phyloP scores from a whole-genome alignment of 768 basidiomycete species.

The Cystofilobasidium capitatum region DNA sequence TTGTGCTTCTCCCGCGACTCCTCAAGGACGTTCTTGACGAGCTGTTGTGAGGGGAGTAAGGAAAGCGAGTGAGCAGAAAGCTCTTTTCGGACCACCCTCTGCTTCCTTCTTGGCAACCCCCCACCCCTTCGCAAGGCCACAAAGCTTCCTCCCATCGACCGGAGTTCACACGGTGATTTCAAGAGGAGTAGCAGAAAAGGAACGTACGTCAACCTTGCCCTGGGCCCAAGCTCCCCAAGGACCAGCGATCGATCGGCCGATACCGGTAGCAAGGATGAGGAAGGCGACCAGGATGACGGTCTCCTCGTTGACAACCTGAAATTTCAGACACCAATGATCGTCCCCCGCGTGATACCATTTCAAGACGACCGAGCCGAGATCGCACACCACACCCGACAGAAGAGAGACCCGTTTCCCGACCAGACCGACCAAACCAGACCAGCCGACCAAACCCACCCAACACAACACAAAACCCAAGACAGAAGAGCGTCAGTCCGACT shows the following conservation, averaged over 20 bases:
- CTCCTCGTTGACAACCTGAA: conserved; percentile 78
- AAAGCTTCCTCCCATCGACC: not conserved
- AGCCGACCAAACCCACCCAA: too few relatives aligned
- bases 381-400: too few relatives aligned
- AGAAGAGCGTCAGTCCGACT: too few relatives aligned
- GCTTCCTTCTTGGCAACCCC: too few relatives aligned
- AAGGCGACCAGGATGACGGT: conserved; percentile 77
- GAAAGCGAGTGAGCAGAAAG: not conserved
- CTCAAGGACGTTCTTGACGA: conserved; percentile 71
- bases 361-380: too few relatives aligned
- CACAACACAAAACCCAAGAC: too few relatives aligned
- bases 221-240: conserved; percentile 92
- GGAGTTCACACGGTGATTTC: not conserved
- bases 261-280: conserved; percentile 67
- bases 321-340: too few relatives aligned
- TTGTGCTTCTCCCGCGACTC: conserved; percentile 80
- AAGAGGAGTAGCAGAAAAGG: not conserved
- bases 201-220: conserved; percentile 57
- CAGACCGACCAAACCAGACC: too few relatives aligned
- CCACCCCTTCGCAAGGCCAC: too few relatives aligned
- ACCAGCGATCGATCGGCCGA: conserved; percentile 65
- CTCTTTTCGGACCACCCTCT: not conserved
- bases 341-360: too few relatives aligned
- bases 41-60: conserved; percentile 33
- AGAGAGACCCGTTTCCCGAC: too few relatives aligned